These are phyloP conservation scores for Rhytidiadelphus loreus DNA, from an alignment of 225 moss, liverwort and hornwort species.

Conservation along the genomic window DNA sequence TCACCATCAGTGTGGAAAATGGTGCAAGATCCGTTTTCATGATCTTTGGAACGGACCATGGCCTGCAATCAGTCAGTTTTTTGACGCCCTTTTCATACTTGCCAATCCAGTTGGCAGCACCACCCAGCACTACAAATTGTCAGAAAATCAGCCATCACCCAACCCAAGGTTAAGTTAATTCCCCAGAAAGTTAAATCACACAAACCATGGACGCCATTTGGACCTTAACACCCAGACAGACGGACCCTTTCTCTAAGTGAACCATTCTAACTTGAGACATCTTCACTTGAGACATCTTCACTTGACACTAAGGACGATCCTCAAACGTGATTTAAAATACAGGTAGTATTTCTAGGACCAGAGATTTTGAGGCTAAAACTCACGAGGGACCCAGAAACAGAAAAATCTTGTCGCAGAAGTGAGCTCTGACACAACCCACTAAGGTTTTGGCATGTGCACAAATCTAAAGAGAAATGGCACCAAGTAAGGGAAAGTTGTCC, in stretches of 20 bases:
- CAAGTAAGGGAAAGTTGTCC: background rate
- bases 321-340: background rate
- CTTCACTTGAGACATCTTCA: background rate
- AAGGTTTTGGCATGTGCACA: background rate
- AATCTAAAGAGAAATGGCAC: background rate
- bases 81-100: conserved; percentile 13
- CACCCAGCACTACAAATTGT: conserved; percentile 19
- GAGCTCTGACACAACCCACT: background rate
- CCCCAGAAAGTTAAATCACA: background rate
- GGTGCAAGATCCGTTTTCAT: conserved; percentile 13
- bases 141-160: conserved; percentile 3
- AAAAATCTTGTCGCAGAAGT: background rate
- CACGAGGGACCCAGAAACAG: background rate
- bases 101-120: conserved; percentile 39
- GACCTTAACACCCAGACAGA: no score
- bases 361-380: background rate
- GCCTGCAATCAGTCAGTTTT: conserved; percentile 12
- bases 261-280: background rate
- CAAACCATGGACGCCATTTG: background rate
- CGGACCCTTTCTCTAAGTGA: no score
- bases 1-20: conserved; percentile 31
- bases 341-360: background rate
- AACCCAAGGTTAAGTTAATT: conserved; percentile 15
- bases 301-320: background rate
- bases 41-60: conserved; percentile 9